A percentile compares a stretch with the other conserved stretches of the same genome.
These are phyloP conservation scores for Talaromyces sp. DNA, from an alignment of 2,329 filamentous ascomycete genomes.

Conservation along the genomic window DNA sequence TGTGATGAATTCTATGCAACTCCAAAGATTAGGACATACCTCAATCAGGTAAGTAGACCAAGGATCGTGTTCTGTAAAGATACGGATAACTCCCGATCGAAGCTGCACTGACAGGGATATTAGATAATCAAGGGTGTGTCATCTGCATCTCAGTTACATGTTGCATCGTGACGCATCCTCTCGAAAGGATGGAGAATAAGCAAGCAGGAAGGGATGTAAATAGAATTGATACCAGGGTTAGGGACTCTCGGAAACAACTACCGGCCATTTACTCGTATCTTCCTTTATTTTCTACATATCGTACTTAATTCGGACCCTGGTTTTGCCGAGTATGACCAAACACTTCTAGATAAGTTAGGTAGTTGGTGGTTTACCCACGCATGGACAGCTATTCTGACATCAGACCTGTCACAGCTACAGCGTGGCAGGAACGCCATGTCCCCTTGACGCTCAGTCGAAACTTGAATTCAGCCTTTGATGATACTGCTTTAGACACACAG, in stretches of 20 bases:
- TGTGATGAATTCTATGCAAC: not conserved
- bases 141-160: conserved; percentile 4
- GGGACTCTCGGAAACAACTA: not conserved
- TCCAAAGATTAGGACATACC: not conserved
- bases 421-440: not conserved
- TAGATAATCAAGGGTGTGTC: not conserved
- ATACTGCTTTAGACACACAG: not conserved
- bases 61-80: not conserved
- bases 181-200: not conserved
- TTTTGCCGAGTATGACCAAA: not conserved
- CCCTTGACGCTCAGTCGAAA: conserved; percentile 2
- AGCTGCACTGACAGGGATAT: not conserved
- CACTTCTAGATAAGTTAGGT: not conserved
- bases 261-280: not conserved
- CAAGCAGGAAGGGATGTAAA: not conserved
- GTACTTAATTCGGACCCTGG: not conserved
- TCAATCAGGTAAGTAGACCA: not conserved
- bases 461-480: not conserved
- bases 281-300: not conserved
- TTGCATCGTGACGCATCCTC: not conserved
- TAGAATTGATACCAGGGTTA: not conserved
- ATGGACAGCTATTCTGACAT: conserved; percentile 1
- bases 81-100: not conserved
- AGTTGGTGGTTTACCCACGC: not conserved
- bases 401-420: not conserved